Percentiles rank a stretch among this genome's conserved stretches.
These are phyloP conservation scores for Ascomycota sp. DNA, from an alignment of 2,329 filamentous ascomycete species.

Conservation along the genomic window DNA sequence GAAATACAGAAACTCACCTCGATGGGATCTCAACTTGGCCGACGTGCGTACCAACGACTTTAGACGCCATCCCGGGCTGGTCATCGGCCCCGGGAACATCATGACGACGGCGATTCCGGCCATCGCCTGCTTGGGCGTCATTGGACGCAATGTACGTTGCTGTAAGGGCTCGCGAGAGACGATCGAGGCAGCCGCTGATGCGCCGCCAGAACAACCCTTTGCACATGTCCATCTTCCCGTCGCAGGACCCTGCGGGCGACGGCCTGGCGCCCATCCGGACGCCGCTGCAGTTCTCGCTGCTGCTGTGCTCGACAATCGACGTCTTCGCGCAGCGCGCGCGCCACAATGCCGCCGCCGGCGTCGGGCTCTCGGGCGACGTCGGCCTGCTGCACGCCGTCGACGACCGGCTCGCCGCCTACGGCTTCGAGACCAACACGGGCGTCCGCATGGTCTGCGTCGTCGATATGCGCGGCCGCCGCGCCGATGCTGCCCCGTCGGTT, in stretches of 20 bases:
- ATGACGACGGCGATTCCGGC: conserved; percentile 47
- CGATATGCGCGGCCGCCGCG: conserved; percentile 58
- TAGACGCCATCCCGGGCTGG: conserved; percentile 1
- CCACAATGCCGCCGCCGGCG: conserved; percentile 30
- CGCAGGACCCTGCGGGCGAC: conserved; percentile 35
- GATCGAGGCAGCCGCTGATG: not conserved
- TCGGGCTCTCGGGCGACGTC: conserved; percentile 53
- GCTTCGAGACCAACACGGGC: conserved; percentile 89
- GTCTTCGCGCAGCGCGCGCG: conserved; percentile 73
- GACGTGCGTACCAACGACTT: no score
- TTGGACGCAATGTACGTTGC: conserved; percentile 62
- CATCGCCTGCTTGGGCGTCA: conserved; percentile 81
- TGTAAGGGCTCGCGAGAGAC: not conserved
- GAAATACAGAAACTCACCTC: no score
- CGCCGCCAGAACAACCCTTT: conserved; percentile 68
- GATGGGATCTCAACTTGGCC: no score
- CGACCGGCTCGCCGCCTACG: conserved; percentile 80
- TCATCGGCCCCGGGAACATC: conserved; percentile 1
- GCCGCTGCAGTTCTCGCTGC: conserved; percentile 72
- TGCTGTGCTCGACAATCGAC: conserved; percentile 78
- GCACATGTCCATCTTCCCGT: conserved; percentile 75
- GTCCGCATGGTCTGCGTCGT: conserved; percentile 77
- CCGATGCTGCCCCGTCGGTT: conserved; percentile 10
- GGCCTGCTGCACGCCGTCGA: conserved; percentile 84
- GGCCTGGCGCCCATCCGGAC: conserved; percentile 37